Base-by-base conservation (phyloP, 2,329 filamentous ascomycete species). In the Epicoccum nigrum region DNA sequence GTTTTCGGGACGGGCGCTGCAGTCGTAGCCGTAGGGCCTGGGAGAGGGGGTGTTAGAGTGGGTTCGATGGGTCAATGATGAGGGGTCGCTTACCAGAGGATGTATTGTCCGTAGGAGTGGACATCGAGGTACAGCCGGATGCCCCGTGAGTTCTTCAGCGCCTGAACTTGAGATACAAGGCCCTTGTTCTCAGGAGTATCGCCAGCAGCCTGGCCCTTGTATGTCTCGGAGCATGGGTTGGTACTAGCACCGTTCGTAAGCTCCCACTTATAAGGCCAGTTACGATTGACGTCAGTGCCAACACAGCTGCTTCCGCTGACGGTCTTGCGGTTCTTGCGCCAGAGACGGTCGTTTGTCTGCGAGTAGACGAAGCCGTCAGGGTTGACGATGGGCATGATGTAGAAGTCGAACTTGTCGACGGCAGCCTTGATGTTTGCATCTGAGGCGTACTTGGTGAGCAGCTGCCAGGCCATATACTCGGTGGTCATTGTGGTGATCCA, bases 111-210 rank as follows among this genome's bases (percentile, higher is more conserved):
- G 17, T 50, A 54, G 5, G 40, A 52, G 34, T 88, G 86, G 64
- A 81, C 82, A 70, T 88, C 86, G 30, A 88, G 80, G 64, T 81
- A 88, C 1, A 86, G 76, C 55, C 82, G 79, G 39, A 87, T 75
- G 2, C 82, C 81, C 37, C 78, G 74, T 1, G 65, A 63, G 4
- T 65, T 65, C 6, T 73, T 71, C 19, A 85, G 67, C 15, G 54
- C 32, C 35, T 68, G 60, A 17, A 71, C 60, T 37, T 80, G 78
- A 1, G 75, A 68, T 3, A 74, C 73, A 6, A 87, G 70, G 16
- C 61, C 71, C 8, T 57, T 56, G 49, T 65, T 67, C 58, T 74
- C 71, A 13, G 72, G 68, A 4, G 67, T 50, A 38, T 72, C 69
- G n/a, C 63, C 63, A 1, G 67, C 61, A 8, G 64, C 64, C 13